These are phyloP conservation scores for Xerophyta viscosa DNA, from an alignment of 106 monocot genomes.

Conservation along the genomic window DNA sequence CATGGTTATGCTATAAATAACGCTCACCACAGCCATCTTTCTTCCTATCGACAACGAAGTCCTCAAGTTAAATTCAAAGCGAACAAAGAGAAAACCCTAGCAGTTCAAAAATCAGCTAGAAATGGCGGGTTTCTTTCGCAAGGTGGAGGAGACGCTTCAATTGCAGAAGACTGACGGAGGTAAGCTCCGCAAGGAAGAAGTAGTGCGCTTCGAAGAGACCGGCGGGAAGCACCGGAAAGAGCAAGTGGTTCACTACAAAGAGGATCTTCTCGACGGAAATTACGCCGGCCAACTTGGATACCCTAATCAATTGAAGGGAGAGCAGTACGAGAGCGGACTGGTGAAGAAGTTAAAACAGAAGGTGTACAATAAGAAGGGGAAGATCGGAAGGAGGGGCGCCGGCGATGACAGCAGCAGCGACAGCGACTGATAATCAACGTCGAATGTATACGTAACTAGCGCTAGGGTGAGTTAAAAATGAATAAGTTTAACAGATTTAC, in stretches of 20 bases:
- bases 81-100: too few species aligned
- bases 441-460: too few species aligned
- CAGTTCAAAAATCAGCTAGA: too few species aligned
- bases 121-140: background rate
- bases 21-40: too few species aligned
- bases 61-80: too few species aligned
- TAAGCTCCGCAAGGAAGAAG: background rate
- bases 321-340: too few species aligned
- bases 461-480: too few species aligned
- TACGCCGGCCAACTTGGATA: background rate
- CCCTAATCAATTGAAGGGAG: background rate
- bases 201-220: background rate
- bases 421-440: too few species aligned
- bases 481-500: too few species aligned
- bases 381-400: background rate
- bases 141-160: background rate
- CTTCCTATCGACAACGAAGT: too few species aligned
- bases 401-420: background rate
- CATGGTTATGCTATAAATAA: too few species aligned
- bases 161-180: background rate
- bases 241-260: background rate
- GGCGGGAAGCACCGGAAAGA: background rate
- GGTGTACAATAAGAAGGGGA: background rate
- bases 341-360: background rate
- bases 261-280: background rate